These are phyloP conservation scores for Endogone sp. DNA, from an alignment of 192 early-diverging fungal species.

Conservation along the genomic window DNA sequence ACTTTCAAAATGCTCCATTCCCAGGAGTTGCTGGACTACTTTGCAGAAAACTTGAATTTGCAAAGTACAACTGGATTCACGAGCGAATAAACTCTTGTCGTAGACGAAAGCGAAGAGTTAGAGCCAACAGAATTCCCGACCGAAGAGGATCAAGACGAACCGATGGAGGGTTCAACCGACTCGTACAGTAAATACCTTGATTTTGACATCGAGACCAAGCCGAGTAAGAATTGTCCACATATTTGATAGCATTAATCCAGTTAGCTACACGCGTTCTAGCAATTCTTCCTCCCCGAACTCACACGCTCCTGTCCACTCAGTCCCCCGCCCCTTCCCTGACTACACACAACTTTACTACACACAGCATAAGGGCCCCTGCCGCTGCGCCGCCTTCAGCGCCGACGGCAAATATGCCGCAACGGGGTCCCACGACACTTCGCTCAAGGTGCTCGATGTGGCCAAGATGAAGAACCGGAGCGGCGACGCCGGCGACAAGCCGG, in stretches of 20 bases:
- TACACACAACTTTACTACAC: conserved; percentile 30
- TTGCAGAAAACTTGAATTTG: no score
- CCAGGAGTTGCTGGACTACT: no score
- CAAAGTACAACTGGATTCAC: no score
- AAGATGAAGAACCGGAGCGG: conserved; percentile 69
- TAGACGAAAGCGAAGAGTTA: conserved; percentile 34
- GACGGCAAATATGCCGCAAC: conserved; percentile 83
- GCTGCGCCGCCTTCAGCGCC: conserved; percentile 40
- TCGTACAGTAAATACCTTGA: background rate
- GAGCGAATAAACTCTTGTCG: no score
- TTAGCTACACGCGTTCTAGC: no score
- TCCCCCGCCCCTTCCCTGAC: conserved; percentile 18
- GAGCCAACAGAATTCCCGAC: conserved; percentile 23
- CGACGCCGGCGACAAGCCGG: conserved; percentile 72
- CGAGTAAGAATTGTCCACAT: background rate
- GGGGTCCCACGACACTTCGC: conserved; percentile 80
- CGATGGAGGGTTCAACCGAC: background rate
- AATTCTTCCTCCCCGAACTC: no score
- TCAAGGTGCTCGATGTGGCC: conserved; percentile 88
- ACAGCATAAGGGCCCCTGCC: conserved; percentile 30
- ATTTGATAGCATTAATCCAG: no score
- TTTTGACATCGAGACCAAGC: background rate
- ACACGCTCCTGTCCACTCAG: background rate
- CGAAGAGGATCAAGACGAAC: background rate
- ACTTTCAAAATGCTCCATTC: no score